Evolutionary conservation across 2,329 filamentous ascomycete species (phyloP).

Genomic region (Sporothrix phasma): DNA sequence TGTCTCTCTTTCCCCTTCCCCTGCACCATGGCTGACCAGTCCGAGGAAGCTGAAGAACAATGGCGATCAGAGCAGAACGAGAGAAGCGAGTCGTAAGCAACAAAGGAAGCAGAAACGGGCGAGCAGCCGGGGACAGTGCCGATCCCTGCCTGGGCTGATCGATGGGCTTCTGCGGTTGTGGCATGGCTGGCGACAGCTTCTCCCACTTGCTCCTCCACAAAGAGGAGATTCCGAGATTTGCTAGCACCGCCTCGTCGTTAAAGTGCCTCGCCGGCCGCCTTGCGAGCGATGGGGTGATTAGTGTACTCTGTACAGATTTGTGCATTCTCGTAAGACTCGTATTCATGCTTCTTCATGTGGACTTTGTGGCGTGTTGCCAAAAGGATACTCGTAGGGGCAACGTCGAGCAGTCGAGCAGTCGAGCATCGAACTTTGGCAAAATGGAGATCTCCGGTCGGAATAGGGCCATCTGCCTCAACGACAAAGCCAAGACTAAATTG

Average conservation of each 20-base stretch:
- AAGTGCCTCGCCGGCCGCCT: slow-evolving; percentile 1
- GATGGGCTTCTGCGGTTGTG: background rate
- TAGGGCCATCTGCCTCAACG: background rate
- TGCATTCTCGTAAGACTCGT: no score
- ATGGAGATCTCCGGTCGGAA: no score
- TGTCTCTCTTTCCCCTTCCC: background rate
- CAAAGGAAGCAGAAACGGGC: no score
- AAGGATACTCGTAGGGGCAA: background rate
- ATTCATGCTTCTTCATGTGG: no score
- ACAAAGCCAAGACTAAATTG: background rate
- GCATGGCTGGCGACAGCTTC: background rate
- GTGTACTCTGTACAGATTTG: background rate
- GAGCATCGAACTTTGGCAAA: background rate
- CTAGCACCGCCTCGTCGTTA: background rate
- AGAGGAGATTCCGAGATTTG: background rate
- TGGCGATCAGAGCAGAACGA: background rate
- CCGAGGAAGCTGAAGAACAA: background rate
- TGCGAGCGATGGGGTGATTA: background rate
- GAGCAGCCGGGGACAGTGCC: background rate
- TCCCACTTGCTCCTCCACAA: background rate
- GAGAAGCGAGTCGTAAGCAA: background rate
- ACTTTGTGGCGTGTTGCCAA: background rate
- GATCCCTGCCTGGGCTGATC: background rate
- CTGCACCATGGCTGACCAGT: background rate
- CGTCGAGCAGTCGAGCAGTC: background rate